Conservation (phyloP, 306 rosid genomes). For the Rubus parviflorus region DNA sequence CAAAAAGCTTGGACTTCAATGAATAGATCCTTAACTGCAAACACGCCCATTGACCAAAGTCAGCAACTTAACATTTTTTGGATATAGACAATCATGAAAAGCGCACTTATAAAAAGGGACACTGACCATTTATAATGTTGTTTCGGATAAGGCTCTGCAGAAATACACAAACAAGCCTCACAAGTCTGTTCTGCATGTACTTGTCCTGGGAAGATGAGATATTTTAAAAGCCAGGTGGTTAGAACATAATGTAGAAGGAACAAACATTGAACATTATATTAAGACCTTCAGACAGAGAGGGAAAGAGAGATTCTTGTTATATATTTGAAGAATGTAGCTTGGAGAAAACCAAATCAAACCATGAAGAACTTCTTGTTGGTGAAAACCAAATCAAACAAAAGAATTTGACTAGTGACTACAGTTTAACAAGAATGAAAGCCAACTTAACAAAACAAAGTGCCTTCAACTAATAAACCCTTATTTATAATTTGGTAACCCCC, state of each 20-base stretch:
- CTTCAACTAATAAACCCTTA: too few relatives aligned
- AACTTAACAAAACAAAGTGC: background rate
- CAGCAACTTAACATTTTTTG: conserved; percentile 5
- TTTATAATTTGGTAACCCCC: too few relatives aligned
- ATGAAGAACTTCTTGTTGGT: too few relatives aligned
- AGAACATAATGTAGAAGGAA: background rate
- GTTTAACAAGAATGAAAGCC: background rate
- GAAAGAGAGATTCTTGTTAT: background rate
- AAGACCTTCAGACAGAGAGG: background rate
- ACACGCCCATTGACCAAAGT: conserved; percentile 22
- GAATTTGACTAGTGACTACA: background rate
- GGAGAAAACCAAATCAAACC: background rate
- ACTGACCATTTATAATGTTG: conserved; percentile 90
- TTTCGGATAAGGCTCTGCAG: conserved; percentile 96
- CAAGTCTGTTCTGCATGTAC: conserved; percentile 99
- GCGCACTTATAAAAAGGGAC: conserved; percentile 12
- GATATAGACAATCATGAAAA: background rate
- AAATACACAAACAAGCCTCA: conserved; percentile 95
- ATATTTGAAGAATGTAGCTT: background rate
- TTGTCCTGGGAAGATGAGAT: conserved; percentile 62
- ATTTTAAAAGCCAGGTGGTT: background rate
- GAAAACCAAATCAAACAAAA: background rate
- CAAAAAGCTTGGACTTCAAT: conserved; percentile 95
- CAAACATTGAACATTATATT: background rate
- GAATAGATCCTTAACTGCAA: conserved; percentile 89